phyloP scores from a whole-genome alignment of 2,329 filamentous ascomycete species.

The Colletotrichum siamense region DNA sequence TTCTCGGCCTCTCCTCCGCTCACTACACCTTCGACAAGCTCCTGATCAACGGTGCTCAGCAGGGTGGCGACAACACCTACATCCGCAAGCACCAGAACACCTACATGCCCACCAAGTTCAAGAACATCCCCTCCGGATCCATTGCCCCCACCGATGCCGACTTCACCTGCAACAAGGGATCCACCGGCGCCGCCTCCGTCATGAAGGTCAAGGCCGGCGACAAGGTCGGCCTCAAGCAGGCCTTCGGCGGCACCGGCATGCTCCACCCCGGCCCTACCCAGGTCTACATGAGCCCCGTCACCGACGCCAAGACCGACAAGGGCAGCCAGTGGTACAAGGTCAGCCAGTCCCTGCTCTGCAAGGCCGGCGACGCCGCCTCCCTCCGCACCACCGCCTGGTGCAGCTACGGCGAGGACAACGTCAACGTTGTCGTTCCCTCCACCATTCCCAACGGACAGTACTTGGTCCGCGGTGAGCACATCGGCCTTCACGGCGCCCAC shows the following conservation, averaged over 20 bases:
- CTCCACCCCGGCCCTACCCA: slow-evolving; percentile 24
- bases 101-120: slow-evolving; percentile 24
- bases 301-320: slow-evolving; percentile 22
- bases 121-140: slow-evolving; percentile 13
- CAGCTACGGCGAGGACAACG: slow-evolving; percentile 23
- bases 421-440: slow-evolving; percentile 40
- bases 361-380: slow-evolving; percentile 11
- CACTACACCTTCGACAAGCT: slow-evolving; percentile 30
- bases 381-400: slow-evolving; percentile 19
- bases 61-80: slow-evolving; percentile 25
- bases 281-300: slow-evolving; percentile 23
- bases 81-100: slow-evolving; percentile 21
- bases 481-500: slow-evolving; percentile 47
- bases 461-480: slow-evolving; percentile 50
- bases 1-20: slow-evolving; percentile 14
- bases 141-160: slow-evolving; percentile 8
- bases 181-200: slow-evolving; percentile 4
- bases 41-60: slow-evolving; percentile 23
- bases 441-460: slow-evolving; percentile 47
- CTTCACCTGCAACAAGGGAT: slow-evolving; percentile 17
- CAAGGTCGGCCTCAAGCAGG: slow-evolving; percentile 18
- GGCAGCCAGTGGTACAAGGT: slow-evolving; percentile 32
- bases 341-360: slow-evolving; percentile 20
- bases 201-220: slow-evolving; percentile 22
- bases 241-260: slow-evolving; percentile 21